A percentile compares a stretch with the other conserved stretches of the same genome.
Conservation (phyloP, 2,329 filamentous ascomycete genomes). For the Colletotrichum sojae region DNA sequence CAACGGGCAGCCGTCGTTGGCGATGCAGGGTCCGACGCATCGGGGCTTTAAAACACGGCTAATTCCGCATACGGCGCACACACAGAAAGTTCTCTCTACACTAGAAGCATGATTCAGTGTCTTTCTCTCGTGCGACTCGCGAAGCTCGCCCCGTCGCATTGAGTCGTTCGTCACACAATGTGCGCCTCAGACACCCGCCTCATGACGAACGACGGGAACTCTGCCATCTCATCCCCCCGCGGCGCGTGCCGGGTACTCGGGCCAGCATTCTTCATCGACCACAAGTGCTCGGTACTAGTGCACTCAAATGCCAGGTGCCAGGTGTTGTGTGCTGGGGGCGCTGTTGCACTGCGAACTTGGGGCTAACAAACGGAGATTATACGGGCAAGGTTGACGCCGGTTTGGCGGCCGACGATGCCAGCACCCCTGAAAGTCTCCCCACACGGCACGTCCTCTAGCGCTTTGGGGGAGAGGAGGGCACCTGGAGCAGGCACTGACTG, state of each 20-base stretch:
- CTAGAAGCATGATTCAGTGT: no score
- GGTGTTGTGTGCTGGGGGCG: no score
- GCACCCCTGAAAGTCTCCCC: constrained; percentile 24
- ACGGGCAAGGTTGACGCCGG: constrained; percentile 13
- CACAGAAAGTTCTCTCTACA: neutral
- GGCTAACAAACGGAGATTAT: constrained; percentile 6
- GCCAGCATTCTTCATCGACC: neutral
- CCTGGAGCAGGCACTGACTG: neutral
- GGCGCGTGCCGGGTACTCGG: constrained; percentile 11
- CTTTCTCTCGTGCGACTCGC: neutral
- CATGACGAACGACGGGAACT: no score
- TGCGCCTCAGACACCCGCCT: no score
- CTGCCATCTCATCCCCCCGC: neutral
- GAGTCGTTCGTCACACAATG: no score
- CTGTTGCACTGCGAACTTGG: constrained; percentile 2
- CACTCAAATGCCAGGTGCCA: neutral
- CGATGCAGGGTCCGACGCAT: constrained; percentile 10
- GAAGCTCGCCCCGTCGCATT: neutral
- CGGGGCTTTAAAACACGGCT: constrained; percentile 23
- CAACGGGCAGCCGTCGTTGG: constrained; percentile 24
- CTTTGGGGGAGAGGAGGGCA: constrained; percentile 3
- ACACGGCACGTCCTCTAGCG: constrained; percentile 29
- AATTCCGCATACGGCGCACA: constrained; percentile 1
- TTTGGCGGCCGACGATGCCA: constrained; percentile 1
- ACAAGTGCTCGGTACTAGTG: neutral